Evolutionary conservation across 441 rosid genomes (phyloP), one percentile per base, ranked within the genome.

Genomic region (Euphorbia schlechtendalii): DNA sequence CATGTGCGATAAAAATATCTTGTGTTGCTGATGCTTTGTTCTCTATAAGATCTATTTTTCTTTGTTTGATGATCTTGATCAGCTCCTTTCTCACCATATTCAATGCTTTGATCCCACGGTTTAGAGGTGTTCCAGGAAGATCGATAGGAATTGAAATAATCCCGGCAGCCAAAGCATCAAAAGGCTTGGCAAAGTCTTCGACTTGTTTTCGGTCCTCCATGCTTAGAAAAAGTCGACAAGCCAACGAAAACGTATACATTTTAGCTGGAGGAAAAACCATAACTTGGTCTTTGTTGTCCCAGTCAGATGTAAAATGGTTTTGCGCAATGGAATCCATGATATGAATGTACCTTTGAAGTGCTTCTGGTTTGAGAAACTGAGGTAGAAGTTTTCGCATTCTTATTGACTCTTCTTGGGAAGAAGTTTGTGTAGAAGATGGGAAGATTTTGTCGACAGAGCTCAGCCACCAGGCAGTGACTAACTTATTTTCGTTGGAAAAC

Each of bases 71-170:
- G 54, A 80, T 76, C 7, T 21, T 36, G 9, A 61, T 2, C 56
- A 82, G 66, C 63, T 82, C 82, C 63, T 80, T 78, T 58, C 80
- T 69, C 8, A 78, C 69, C 56, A 54, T 55, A 27, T 76, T 71
- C 2, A 82, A 65, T 20, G 86, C 84, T 51, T 72, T 76, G 62
- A 82, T 78, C 7, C 65, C 80, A 1, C 65, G 55, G 56, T 77
- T 67, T 64, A 76, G 78, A 2, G 86, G 70, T 0, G 86, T 80
- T 20, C 83, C 82, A 1, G 80, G 84, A 4, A 82, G 67, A 65
- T 82, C 83, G 51, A 66, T 54, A 11, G 75, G 60, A 24, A 76
- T 22, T 0, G 67, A 73, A 8, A 73, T 34, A 12, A 81, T 69
- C 53, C 70, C 67, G 14, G 55, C 55, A 21, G 55, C 55, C 13